Evolutionary conservation across 2,329 filamentous ascomycete genomes (phyloP), one percentile per base, ranked within the genome.

Genomic region (Fusarium coicis): DNA sequence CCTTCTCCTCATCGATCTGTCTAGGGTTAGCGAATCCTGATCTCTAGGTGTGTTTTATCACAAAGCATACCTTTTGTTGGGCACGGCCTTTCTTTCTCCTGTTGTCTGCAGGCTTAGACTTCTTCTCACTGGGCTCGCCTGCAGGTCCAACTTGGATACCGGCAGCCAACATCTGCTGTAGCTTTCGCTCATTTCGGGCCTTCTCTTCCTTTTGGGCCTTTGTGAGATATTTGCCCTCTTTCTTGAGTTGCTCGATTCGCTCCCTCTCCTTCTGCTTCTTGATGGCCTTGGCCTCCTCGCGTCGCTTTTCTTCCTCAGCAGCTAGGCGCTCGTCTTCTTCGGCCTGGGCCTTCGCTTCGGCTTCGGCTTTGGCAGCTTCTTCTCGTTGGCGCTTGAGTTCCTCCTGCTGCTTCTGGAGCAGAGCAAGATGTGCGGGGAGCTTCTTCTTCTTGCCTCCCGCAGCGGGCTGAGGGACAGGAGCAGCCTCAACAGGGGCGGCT

Each of bases 231-330:
- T 94, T 96, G 81, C 94, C 94, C 81, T 95, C 93, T 81, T 93
- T 94, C 88, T 96, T 96, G 63, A 94, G 89, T 84, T 96, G 92
- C 80, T 96, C 94, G 68, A 96, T 91, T 83, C 89, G 93, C 81
- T 95, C 93, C 86, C 93, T 96, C 78, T 97, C 94, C 80, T 90
- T 94, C 78, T 94, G 93, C 86, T 96, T 96, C 87, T 93, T 96
- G 47, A 90, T 83, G 4, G 91, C 90, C 82, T 90, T 93, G 57
- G 91, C 90, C 79, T 96, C 94, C 77, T 93, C 93, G 74, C 86
- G 91, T 65, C 87, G 88, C 83, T 91, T 90, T 64, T 84, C 81
- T 77, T 95, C 93, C 81, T 96, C 94, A 14, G 86, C 89, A 43
- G 87, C 88, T 59, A 83, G 81, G 53, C 87, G 86, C 80, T 93